Evolutionary conservation across 192 early-diverging fungal species (phyloP).

Genomic region (Backusella sp.): DNA sequence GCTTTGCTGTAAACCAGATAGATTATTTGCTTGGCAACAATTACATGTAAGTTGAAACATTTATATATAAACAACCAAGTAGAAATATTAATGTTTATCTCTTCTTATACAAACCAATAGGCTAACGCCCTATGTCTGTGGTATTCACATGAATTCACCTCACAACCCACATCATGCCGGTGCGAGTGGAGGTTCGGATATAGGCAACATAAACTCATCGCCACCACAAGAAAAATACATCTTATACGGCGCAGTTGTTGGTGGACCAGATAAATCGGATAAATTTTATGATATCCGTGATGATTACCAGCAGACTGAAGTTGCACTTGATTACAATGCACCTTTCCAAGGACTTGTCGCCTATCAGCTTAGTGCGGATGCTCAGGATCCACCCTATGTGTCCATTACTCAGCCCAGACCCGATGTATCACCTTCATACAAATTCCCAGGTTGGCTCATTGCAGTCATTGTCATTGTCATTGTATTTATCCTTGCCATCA

Average conservation of each 20-base stretch:
- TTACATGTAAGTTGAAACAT: constrained; percentile 39
- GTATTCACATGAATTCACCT: constrained; percentile 58
- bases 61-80: constrained; percentile 43
- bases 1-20: constrained; percentile 42
- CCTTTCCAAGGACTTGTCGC: constrained; percentile 52
- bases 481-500: constrained; percentile 31
- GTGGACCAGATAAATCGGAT: constrained; percentile 55
- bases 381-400: constrained; percentile 48
- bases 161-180: constrained; percentile 57
- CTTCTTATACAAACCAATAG: constrained; percentile 14
- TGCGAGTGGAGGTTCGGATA: constrained; percentile 52
- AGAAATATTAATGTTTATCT: constrained; percentile 27
- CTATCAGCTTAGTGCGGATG: constrained; percentile 44
- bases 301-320: constrained; percentile 51
- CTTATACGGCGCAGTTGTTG: constrained; percentile 59
- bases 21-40: constrained; percentile 58
- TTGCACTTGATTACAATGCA: constrained; percentile 56
- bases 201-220: constrained; percentile 33
- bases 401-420: constrained; percentile 46
- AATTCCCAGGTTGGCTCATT: constrained; percentile 45
- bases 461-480: constrained; percentile 48
- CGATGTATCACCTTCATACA: constrained; percentile 26
- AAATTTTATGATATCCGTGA: constrained; percentile 45
- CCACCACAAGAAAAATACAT: constrained; percentile 39
- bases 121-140: constrained; percentile 54